A percentile compares a stretch with the other conserved stretches of the same genome.
Evolutionary conservation across 208 protist genomes (phyloP).

Genomic region (Acanthamoeba quina): DNA sequence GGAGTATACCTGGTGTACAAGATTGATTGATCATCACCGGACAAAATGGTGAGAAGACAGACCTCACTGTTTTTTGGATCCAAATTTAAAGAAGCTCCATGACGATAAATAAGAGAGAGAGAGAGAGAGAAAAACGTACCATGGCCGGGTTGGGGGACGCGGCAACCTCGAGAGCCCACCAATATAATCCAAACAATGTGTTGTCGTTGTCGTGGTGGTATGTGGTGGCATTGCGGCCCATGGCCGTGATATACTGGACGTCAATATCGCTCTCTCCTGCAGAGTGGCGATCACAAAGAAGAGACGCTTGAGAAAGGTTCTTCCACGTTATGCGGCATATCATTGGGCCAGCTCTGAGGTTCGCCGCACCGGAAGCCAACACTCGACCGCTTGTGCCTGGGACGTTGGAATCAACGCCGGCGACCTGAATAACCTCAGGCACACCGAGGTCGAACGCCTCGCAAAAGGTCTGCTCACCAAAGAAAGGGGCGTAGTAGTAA

Average conservation of each 20-base stretch:
- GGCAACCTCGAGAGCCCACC: not conserved
- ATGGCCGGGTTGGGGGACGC: not conserved
- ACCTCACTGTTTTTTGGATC: no score
- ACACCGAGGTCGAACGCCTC: no score
- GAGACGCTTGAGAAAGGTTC: not conserved
- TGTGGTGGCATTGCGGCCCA: not conserved
- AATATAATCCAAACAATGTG: not conserved
- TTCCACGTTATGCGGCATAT: no score
- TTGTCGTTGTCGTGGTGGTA: slow-evolving; percentile 15
- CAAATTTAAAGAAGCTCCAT: no score
- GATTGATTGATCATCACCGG: no score
- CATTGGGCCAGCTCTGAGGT: no score
- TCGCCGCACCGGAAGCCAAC: no score
- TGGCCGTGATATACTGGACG: slow-evolving; percentile 21
- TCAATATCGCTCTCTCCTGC: slow-evolving; percentile 15
- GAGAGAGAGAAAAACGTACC: no score
- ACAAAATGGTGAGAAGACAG: no score
- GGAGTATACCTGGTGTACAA: not conserved
- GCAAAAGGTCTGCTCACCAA: no score
- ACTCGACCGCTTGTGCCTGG: no score
- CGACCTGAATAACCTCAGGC: not conserved
- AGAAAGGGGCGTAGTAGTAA: not conserved
- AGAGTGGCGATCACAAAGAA: not conserved
- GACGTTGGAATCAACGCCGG: not conserved
- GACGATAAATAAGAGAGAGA: no score